Evolutionary conservation across 306 rosid species (phyloP), one percentile per base, ranked within the genome.

Genomic region (Dryas drummondii): DNA sequence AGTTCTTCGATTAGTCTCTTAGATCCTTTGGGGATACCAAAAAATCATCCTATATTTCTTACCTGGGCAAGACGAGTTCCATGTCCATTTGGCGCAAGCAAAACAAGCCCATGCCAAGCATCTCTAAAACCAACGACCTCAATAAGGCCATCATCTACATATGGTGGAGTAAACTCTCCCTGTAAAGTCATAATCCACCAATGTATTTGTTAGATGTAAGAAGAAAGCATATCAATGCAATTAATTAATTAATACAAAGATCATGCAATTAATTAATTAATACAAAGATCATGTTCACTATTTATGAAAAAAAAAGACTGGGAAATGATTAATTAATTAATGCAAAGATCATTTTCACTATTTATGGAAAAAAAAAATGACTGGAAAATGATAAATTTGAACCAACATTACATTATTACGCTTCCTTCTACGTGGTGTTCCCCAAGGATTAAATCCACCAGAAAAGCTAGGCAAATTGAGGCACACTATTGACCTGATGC

Each of bases 51-150:
- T 57, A n/a, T 22, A 51, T 50, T 50, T 68, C 70, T 75, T 71
- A 91, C 98, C 97, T 94, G 99, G 49, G 97, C 97, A 85, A 94
- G 99, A 76, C 97, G 99, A 79, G 96, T 90, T 66, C 99, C 99
- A 74, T 94, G 99, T 52, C 99, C 97, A 0, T 90, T 92, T n/a
- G 98, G 98, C 76, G 97, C 87, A 47, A 84, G 84, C 91, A 90
- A 77, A 73, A 89, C 90, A 72, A 94, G 97, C 56, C 99, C 99
- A 71, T 94, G 99, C 99, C 99, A 94, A 12, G 97, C 99, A 87
- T 91, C 78, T 86, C 92, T 86, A 82, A 94, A 94, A 42, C 99
- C 99, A 71, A 94, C 99, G 27, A 94, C 79, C 84, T 94, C 99
- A 76, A 94, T 27, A 71, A 72, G 96, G 65, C 97, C 97, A 79